These are phyloP conservation scores for Oleoguttula mirabilis DNA, from an alignment of 495 filamentous ascomycete species.

Conservation along the genomic window DNA sequence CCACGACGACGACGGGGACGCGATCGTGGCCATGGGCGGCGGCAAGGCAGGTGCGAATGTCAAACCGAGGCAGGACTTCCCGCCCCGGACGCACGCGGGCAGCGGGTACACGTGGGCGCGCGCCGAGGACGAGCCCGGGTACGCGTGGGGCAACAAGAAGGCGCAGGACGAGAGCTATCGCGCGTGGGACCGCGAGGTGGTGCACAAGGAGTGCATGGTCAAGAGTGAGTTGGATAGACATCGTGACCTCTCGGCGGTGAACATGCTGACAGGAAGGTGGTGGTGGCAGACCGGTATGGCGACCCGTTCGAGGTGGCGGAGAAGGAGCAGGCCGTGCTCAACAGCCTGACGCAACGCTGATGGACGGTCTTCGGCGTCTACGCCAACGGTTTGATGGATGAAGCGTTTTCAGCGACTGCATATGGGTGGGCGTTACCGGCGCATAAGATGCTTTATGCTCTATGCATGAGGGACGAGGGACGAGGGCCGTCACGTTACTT, in stretches of 20 bases:
- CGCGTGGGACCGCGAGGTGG: slow-evolving; percentile 27
- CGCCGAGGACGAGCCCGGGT: slow-evolving; percentile 36
- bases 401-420: too few species aligned
- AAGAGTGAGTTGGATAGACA: slow-evolving; percentile 26
- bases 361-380: too few species aligned
- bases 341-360: slow-evolving; percentile 18
- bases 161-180: slow-evolving; percentile 27
- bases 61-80: slow-evolving; percentile 15
- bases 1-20: neutral
- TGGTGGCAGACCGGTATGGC: slow-evolving; percentile 13
- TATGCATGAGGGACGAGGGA: too few species aligned
- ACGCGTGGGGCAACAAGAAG: slow-evolving; percentile 43
- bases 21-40: slow-evolving; percentile 7
- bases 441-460: too few species aligned
- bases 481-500: too few species aligned
- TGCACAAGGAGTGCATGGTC: slow-evolving; percentile 26
- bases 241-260: neutral
- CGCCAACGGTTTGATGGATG: too few species aligned
- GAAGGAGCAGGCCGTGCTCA: slow-evolving; percentile 11
- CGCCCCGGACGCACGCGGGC: slow-evolving; percentile 15
- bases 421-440: too few species aligned
- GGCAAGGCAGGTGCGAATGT: too few species aligned
- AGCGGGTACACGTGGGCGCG: slow-evolving; percentile 30
- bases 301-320: slow-evolving; percentile 18
- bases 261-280: too few species aligned